Evolutionary conservation across 2,329 filamentous ascomycete species (phyloP), one percentile per base, ranked within the genome.

Genomic region (Penicillium sp.): DNA sequence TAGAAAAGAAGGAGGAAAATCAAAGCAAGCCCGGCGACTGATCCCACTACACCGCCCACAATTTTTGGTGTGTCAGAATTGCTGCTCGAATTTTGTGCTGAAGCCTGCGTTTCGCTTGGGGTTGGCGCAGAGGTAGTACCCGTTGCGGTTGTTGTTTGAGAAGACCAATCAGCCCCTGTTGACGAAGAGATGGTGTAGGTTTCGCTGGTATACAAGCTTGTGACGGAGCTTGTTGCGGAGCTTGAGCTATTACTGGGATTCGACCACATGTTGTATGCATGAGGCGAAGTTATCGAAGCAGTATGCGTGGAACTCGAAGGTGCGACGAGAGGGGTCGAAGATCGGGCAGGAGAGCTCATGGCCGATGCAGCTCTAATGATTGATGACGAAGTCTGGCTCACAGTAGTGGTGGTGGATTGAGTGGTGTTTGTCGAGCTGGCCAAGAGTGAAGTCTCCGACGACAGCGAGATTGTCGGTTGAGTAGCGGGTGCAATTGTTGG

Each of bases 11-110:
- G 52, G 5, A 71, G 40, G 31, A 85, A 68, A 49, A 86, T 67
- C 10, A 84, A 67, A 31, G 82, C 71, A 11, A 83, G 80, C 32
- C 83, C 85, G 32, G 83, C 83, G 47, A 86, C 77, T 43, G 84
- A 84, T 14, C 85, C 85, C 24, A 87, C 77, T n/a, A 87, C 82
- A 44, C 83, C 84, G 7, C 85, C 85, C 18, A 86, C 83, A 3
- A 87, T 80, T 55, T 79, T 78, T 14, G 79, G 79, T 22, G 81
- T 83, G 43, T 75, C 70, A 31, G 67, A 65, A 42, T 68, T 64
- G 29, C 57, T 64, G 18, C 62, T 22, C 5, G 50, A 36, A 42
- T 8, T 34, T 2, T 63, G 59, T n/a, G 51, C 54, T 5, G 57
- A 59, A 1, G 52, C 39, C 5, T 57, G 42, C n/a, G 58, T 24